These are phyloP conservation scores for Trametes cinnabarina DNA, from an alignment of 768 basidiomycete species.

Conservation along the genomic window DNA sequence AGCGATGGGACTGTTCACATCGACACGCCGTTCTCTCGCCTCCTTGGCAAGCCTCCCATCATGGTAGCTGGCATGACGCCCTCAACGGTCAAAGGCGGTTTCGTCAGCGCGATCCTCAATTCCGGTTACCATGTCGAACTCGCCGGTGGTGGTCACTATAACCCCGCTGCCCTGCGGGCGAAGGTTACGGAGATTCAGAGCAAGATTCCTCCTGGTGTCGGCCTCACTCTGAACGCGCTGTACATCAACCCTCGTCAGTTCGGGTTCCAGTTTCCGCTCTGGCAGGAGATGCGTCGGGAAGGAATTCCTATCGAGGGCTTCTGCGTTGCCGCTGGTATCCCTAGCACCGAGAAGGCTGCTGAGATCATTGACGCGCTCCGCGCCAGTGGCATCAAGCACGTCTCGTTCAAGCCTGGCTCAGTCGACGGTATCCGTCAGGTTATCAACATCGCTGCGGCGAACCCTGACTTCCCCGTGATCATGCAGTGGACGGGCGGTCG, in stretches of 20 bases:
- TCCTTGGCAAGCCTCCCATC: slow-evolving; percentile 94
- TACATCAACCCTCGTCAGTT: slow-evolving; percentile 99
- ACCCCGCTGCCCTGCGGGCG: slow-evolving; percentile 78
- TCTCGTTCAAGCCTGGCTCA: slow-evolving; percentile 97
- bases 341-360: slow-evolving; percentile 92
- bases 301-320: slow-evolving; percentile 98
- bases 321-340: slow-evolving; percentile 97
- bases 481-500: slow-evolving; percentile 99
- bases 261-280: slow-evolving; percentile 93
- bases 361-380: slow-evolving; percentile 90
- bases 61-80: slow-evolving; percentile 99
- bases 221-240: slow-evolving; percentile 89
- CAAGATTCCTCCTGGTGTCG: slow-evolving; percentile 83
- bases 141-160: slow-evolving; percentile 98
- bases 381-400: slow-evolving; percentile 87
- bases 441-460: slow-evolving; percentile 89
- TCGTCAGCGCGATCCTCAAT: slow-evolving; percentile 88
- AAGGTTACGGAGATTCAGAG: slow-evolving; percentile 93
- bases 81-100: slow-evolving; percentile 91
- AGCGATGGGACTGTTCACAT: slow-evolving; percentile 90
- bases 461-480: slow-evolving; percentile 96
- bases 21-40: slow-evolving; percentile 94
- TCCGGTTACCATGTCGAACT: slow-evolving; percentile 97
- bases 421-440: slow-evolving; percentile 98
- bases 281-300: slow-evolving; percentile 97